Evolutionary conservation across 2,329 filamentous ascomycete genomes (phyloP), one percentile per base, ranked within the genome.

Genomic region (Sarocladium kiliense): DNA sequence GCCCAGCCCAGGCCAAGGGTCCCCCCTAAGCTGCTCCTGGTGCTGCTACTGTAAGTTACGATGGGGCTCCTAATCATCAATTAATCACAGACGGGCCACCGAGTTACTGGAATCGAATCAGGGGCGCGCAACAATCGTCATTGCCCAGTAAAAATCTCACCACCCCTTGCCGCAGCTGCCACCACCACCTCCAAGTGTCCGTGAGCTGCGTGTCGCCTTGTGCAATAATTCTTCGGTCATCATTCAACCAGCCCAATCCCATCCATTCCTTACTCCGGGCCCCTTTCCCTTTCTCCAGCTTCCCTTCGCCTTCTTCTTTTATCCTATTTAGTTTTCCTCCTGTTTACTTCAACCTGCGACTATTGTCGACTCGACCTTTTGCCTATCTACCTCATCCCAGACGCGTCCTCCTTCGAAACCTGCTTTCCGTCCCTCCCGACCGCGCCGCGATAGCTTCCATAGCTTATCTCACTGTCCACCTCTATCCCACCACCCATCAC

Each of bases 391-490:
- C n/a, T n/a, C n/a, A n/a, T n/a, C n/a, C n/a, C n/a, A n/a, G 42
- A 47, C 42, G 42, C 42, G 42, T 25, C 21, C 21, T 21, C 18
- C 11, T 21, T 19, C n/a, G 19, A 14, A 16, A 14, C n/a, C 21
- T 42, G 16, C n/a, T 42, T 12, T 23, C 30, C 30, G 49, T 37
- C 3, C 30, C 49, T 53, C 49, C 49, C 49, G 49, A 53, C 27
- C 30, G 49, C 30, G 30, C 49, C 49, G 49, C 30, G 27, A 53
- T 34, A 36, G 49, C 27, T 53, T 37, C 49, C 44, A 49, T 9
- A 44, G n/a, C 44, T 49, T 49, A 49, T 32, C 44, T 49, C n/a
- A 27, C 44, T 10, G 12, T 26, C 41, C 9, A 45, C 19, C 23
- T 7, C 4, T 19, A 16, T 7, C 7, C 41, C 9, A 45, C 23